Conservation (phyloP, 257 asterid genomes). For the Solanum pennellii region DNA sequence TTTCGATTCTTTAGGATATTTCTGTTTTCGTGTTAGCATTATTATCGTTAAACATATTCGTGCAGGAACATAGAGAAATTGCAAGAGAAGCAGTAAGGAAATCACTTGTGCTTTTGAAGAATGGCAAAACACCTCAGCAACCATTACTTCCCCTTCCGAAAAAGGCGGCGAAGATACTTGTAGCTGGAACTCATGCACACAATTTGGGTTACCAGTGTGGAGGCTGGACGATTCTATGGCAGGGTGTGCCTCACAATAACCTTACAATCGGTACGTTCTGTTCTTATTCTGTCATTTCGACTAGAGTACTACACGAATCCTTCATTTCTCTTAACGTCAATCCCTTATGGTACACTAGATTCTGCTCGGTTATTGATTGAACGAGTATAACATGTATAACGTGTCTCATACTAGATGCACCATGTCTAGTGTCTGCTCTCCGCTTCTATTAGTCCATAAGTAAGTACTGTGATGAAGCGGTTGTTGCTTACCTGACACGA, state of each 20-base stretch:
- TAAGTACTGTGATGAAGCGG: not conserved
- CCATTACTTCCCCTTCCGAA: constrained; percentile 18
- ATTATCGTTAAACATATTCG: not conserved
- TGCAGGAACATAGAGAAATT: constrained; percentile 15
- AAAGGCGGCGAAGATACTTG: constrained; percentile 10
- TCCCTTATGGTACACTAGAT: not conserved
- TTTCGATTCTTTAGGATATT: not conserved
- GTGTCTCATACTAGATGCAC: not conserved
- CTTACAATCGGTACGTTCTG: constrained; percentile 2
- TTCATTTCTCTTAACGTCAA: not conserved
- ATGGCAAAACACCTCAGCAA: not conserved
- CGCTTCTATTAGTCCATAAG: not conserved
- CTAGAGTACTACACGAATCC: not conserved
- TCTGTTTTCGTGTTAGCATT: not conserved
- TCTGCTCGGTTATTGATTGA: not conserved
- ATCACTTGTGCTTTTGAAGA: constrained; percentile 20
- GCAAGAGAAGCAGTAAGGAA: constrained; percentile 24
- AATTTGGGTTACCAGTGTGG: constrained; percentile 19
- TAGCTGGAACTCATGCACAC: constrained; percentile 14
- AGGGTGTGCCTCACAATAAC: constrained; percentile 5
- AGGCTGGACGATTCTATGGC: constrained; percentile 20
- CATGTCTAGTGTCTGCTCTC: not conserved
- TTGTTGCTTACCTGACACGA: not conserved
- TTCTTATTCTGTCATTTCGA: not conserved
- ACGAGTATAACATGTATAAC: not conserved